A percentile compares a stretch with the other conserved stretches of the same genome.
phyloP scores from a whole-genome alignment of 1,139 yeast species.

The Kodamaea plutei region DNA sequence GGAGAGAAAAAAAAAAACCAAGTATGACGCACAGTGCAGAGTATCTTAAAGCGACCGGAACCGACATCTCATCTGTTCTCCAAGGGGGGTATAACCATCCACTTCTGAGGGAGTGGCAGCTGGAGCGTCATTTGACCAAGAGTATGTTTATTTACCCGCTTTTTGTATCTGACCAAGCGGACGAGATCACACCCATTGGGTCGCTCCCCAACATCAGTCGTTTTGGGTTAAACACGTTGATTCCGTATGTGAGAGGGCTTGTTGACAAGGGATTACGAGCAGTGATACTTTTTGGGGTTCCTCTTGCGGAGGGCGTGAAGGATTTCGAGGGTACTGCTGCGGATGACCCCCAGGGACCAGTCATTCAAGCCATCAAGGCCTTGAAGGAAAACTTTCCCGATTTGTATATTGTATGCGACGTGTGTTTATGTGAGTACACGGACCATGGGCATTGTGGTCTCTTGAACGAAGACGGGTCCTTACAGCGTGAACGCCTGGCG shows the following conservation, averaged over 20 bases:
- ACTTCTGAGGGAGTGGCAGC: conserved; percentile 86
- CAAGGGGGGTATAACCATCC: conserved; percentile 97
- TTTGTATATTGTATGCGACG: conserved; percentile 87
- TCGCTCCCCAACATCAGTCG: conserved; percentile 86
- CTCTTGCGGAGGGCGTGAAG: conserved; percentile 67
- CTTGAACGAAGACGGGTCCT: conserved; percentile 77
- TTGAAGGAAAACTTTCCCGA: conserved; percentile 69
- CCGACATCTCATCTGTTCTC: conserved; percentile 70
- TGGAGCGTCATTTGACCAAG: conserved; percentile 75
- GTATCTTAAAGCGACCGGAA: conserved; percentile 52
- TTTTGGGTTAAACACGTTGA: conserved; percentile 75
- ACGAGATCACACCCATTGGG: conserved; percentile 70
- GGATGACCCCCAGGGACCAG: conserved; percentile 96
- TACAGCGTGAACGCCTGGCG: conserved; percentile 72
- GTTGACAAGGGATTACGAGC: conserved; percentile 80
- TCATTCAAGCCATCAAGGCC: conserved; percentile 69
- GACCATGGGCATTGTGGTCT: conserved; percentile 97
- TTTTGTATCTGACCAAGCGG: conserved; percentile 76
- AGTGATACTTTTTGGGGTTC: conserved; percentile 91
- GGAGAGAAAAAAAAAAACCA: no score
- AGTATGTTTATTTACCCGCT: conserved; percentile 91
- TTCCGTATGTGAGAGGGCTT: conserved; percentile 65
- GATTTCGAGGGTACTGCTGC: conserved; percentile 86
- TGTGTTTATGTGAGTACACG: conserved; percentile 95
- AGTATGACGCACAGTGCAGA: conserved; percentile 61